phyloP scores from a whole-genome alignment of 2,329 filamentous ascomycete genomes.

The Ophiognomonia clavigignenti-juglandacearum region DNA sequence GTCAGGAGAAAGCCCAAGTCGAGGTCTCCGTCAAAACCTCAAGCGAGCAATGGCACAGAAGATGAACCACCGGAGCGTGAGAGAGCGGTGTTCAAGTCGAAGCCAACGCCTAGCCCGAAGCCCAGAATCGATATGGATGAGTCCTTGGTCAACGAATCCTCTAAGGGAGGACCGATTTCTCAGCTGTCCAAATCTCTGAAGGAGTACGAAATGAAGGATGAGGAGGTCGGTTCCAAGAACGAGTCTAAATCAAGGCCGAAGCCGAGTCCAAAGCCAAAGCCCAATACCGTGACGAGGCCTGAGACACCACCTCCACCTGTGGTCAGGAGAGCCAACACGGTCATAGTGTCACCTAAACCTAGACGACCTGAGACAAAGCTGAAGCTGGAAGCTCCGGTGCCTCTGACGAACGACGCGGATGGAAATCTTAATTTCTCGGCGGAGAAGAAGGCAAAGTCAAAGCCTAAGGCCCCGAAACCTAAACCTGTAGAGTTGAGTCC shows the following conservation, averaged over 20 bases:
- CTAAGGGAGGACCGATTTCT: neutral
- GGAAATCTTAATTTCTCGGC: neutral
- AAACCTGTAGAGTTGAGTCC: neutral
- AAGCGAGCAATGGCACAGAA: neutral
- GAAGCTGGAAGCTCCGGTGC: slow-evolving; percentile 20
- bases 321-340: slow-evolving; percentile 17
- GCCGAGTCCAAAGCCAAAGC: slow-evolving; percentile 23
- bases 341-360: slow-evolving; percentile 29
- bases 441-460: neutral
- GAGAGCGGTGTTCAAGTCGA: neutral
- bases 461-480: slow-evolving; percentile 1
- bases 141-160: neutral
- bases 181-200: slow-evolving; percentile 24
- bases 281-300: slow-evolving; percentile 2
- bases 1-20: slow-evolving; percentile 17
- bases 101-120: neutral
- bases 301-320: slow-evolving; percentile 18
- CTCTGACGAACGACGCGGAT: neutral
- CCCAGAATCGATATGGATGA: neutral
- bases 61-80: neutral
- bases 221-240: slow-evolving; percentile 6
- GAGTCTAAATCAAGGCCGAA: slow-evolving; percentile 5
- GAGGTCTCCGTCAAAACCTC: slow-evolving; percentile 21
- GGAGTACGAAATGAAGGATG: slow-evolving; percentile 23
- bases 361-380: slow-evolving; percentile 26